phyloP scores from a whole-genome alignment of 441 rosid species.

The Erysimum cheiri region DNA sequence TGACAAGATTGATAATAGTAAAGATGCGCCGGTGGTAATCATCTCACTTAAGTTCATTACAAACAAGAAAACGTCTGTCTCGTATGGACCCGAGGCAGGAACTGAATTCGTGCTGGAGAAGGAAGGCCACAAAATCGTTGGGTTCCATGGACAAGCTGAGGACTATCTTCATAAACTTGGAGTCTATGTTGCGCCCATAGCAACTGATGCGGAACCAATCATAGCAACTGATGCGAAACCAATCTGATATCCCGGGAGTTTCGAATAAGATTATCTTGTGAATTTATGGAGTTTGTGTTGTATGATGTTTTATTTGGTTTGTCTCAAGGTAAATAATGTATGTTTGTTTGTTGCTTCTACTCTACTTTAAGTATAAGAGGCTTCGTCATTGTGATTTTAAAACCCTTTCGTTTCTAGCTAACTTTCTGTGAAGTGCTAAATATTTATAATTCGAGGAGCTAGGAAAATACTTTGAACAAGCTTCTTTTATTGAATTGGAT shows the following conservation, averaged over 20 bases:
- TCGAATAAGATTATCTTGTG: conserved; percentile 19
- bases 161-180: conserved; percentile 37
- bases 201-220: conserved; percentile 27
- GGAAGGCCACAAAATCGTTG: conserved; percentile 42
- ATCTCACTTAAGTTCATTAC: conserved; percentile 35
- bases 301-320: conserved; percentile 12
- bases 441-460: background rate
- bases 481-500: conserved; percentile 12
- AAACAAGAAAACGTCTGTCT: conserved; percentile 32
- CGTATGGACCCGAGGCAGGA: conserved; percentile 37
- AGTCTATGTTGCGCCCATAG: conserved; percentile 40
- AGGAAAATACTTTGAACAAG: background rate
- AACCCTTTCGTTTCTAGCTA: background rate
- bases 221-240: conserved; percentile 30
- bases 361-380: conserved; percentile 21
- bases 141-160: conserved; percentile 41
- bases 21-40: background rate
- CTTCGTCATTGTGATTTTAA: background rate
- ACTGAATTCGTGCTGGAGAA: conserved; percentile 34
- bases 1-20: too few relatives aligned
- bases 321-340: background rate
- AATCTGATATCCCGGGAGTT: conserved; percentile 2
- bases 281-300: conserved; percentile 15
- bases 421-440: background rate
- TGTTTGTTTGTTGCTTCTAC: background rate